These are phyloP conservation scores for Skeletonema marinoi DNA, from an alignment of 108 stramenopile genomes.

Conservation along the genomic window DNA sequence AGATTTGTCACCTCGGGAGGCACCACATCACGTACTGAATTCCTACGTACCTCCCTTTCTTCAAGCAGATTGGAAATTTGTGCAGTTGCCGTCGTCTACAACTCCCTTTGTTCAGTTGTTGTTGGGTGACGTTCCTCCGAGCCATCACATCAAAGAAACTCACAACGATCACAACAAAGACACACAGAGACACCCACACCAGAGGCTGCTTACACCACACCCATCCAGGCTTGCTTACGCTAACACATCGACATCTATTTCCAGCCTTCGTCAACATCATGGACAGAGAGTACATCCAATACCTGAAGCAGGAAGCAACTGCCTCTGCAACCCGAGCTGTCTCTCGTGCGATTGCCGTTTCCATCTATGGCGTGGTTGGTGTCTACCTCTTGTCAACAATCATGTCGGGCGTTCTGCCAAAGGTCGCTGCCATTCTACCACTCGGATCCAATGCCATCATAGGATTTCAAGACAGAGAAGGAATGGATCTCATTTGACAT, in stretches of 20 bases:
- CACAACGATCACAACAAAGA: too few species aligned
- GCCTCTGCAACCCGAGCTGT: not conserved
- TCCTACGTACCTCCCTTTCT: not conserved
- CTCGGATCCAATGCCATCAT: not conserved
- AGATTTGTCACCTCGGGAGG: not conserved
- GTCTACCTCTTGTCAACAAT: not conserved
- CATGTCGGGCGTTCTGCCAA: not conserved
- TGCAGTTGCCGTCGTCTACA: not conserved
- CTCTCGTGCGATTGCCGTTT: not conserved
- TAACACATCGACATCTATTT: too few species aligned
- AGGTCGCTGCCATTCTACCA: not conserved
- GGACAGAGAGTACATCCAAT: not conserved
- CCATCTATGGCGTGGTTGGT: not conserved
- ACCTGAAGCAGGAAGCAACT: not conserved
- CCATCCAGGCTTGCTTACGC: too few species aligned
- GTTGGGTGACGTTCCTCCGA: too few species aligned
- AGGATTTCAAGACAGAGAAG: not conserved
- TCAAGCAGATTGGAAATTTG: not conserved
- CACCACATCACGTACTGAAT: not conserved
- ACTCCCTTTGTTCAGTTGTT: too few species aligned
- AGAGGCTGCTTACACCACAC: too few species aligned
- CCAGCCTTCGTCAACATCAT: not conserved
- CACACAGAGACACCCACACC: too few species aligned
- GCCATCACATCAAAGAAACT: too few species aligned
- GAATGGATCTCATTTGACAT: not conserved